Evolutionary conservation across 108 stramenopile species (phyloP).

Genomic region (Cyclotella atomus): DNA sequence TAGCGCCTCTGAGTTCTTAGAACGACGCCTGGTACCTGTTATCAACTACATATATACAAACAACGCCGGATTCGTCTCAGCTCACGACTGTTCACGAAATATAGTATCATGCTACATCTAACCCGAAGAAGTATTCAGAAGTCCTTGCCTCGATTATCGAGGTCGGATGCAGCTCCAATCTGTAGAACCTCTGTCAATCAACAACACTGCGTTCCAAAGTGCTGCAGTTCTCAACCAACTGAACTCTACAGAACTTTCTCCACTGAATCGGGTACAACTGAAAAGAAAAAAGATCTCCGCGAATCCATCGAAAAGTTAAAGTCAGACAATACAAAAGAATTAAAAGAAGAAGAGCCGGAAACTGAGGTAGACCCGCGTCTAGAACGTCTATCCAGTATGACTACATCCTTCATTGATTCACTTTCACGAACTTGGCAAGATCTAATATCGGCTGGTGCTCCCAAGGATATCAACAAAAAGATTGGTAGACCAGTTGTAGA

Average conservation of each 20-base stretch:
- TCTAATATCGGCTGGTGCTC: constrained; percentile 69
- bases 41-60: too few relatives aligned
- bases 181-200: not conserved
- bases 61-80: not conserved
- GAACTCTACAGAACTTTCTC: not conserved
- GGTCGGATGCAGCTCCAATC: too few relatives aligned
- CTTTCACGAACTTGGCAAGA: constrained; percentile 83
- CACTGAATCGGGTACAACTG: not conserved
- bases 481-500: constrained; percentile 58
- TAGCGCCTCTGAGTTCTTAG: too few relatives aligned
- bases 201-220: not conserved
- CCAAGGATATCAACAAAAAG: constrained; percentile 85
- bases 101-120: not conserved
- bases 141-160: not conserved
- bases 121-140: not conserved
- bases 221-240: not conserved
- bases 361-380: constrained; percentile 19
- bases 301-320: constrained; percentile 50
- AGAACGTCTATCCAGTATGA: constrained; percentile 26
- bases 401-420: constrained; percentile 53
- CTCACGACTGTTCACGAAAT: not conserved
- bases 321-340: constrained; percentile 1
- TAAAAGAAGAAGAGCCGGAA: not conserved
- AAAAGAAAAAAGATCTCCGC: constrained; percentile 47
- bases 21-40: too few relatives aligned